Evolutionary conservation across 2,329 filamentous ascomycete genomes (phyloP).

Genomic region (Ophiostoma sp.): DNA sequence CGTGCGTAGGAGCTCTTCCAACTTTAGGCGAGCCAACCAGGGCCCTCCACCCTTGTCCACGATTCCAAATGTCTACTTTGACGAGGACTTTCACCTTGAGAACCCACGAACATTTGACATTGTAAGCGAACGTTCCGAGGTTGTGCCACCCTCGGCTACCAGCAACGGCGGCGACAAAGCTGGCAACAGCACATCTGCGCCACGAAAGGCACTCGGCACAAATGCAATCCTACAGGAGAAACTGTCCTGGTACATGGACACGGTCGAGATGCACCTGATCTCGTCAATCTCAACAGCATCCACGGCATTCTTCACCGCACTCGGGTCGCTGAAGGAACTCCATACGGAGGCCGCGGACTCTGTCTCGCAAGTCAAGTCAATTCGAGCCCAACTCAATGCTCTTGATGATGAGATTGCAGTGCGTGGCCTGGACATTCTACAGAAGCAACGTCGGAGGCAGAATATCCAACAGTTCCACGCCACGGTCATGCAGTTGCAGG

Average conservation of each 20-base stretch:
- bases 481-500: slow-evolving; percentile 74
- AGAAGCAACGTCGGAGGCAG: slow-evolving; percentile 72
- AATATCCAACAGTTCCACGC: slow-evolving; percentile 79
- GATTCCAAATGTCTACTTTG: slow-evolving; percentile 89
- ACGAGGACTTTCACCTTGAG: slow-evolving; percentile 89
- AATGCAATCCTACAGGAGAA: slow-evolving; percentile 98
- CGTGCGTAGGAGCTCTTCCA: slow-evolving; percentile 41
- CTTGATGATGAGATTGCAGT: slow-evolving; percentile 84
- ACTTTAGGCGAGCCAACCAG: slow-evolving; percentile 55
- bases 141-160: slow-evolving; percentile 62
- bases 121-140: slow-evolving; percentile 90
- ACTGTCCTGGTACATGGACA: slow-evolving; percentile 99
- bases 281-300: slow-evolving; percentile 94
- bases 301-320: slow-evolving; percentile 89
- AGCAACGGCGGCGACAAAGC: slow-evolving; percentile 50
- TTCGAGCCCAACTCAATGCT: slow-evolving; percentile 72
- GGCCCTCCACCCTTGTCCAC: slow-evolving; percentile 82
- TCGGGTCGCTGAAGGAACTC: slow-evolving; percentile 83
- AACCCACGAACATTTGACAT: slow-evolving; percentile 95
- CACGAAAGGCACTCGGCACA: slow-evolving; percentile 82
- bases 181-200: slow-evolving; percentile 37
- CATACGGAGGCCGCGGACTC: slow-evolving; percentile 91
- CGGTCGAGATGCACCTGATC: slow-evolving; percentile 93
- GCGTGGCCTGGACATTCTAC: slow-evolving; percentile 77
- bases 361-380: slow-evolving; percentile 73